Base-by-base conservation (phyloP, 2,329 filamentous ascomycete genomes). In the Metarhizium brunneum region DNA sequence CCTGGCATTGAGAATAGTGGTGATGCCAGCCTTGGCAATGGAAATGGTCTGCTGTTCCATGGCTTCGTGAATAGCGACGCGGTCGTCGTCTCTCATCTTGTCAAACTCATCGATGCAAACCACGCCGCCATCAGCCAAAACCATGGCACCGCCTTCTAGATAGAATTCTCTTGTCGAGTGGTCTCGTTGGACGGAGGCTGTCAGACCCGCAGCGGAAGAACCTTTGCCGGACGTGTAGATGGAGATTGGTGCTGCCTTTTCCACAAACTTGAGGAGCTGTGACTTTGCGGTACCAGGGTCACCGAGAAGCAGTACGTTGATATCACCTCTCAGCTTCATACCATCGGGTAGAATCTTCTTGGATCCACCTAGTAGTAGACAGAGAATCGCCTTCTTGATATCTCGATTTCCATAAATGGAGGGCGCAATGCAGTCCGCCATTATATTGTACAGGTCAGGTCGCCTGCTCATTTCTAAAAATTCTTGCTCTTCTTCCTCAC, bases 11-110 rank as follows among this genome's bases (percentile, higher is more conserved):
- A 99, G 82, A 60, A 99, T 97, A 0, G 94, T 99, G 0, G 94
- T 99, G 67, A 99, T 99, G 64, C 94, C 94, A 0, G 94, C 94
- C 74, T 99, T 97, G 60, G 94, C 94, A 64, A 99, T 97, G 11
- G 94, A 97, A 58, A 99, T 99, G 0, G 94, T 99, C 72, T 99
- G 94, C 74, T 99, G 94, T 70, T 99, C 94, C 94, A 99, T 99
- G 57, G 94, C 94, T 81, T 99, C 94, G 78, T 99, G 94, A 62
- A 99, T 99, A 2, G 94, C 94, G 6, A 97, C 94, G 63, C 94
- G 83, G 65, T 99, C 94, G 71, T 99, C 94, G 68, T 99, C 94
- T 59, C 94, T 83, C 94, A 99, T 99, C 78, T 99, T 99, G 76
- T 99, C 94, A 68, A 99, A 99, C 73, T 99, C 94, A 68, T 99